Evolutionary conservation across 192 early-diverging fungal species (phyloP), one percentile per base, ranked within the genome.

Genomic region (Lobosporangium transversale): DNA sequence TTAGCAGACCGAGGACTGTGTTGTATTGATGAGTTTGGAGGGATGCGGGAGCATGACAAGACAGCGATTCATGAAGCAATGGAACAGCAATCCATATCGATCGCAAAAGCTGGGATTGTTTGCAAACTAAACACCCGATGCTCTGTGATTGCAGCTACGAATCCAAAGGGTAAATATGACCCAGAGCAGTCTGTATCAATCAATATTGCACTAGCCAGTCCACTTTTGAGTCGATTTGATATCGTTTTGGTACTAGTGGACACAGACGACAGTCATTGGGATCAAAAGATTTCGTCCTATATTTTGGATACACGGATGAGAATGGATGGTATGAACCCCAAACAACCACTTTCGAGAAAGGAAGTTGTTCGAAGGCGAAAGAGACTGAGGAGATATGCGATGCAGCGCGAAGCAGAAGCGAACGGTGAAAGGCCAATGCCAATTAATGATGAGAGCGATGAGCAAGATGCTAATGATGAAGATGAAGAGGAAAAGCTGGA

Each of bases 21-120:
- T 60, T 93, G 92, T 61, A 93, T 94, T 49, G 93, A 94, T 55
- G 93, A 94, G 79, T 94, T 94, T 87, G 91, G 90, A 14, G 89
- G 88, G 48, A 90, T 94, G 56, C 61, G 88, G 18, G 90, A 91
- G 53, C 67, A 85, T 10, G 92, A 93, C 55, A 90, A 91, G 65
- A 87, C 87, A 8, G 86, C 90, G 2, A 89, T 94, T 21, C 86
- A 90, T 47, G 92, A 94, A 58, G 92, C 92, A 2, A 94, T 94
- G 92, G 92, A 94, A 58, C 92, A 94, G 78, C 92, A 94, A 70
- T 89, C 90, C 18, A 92, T 94, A 21, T 88, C 86, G 47, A 88
- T 94, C 10, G 91, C 92, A 32, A 94, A 94, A 75, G 89, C 90
- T 3, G 81, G 92, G 7, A 85, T 94, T 45, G 91, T 94, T n/a